These are phyloP conservation scores for Wickerhamiella shivajii DNA, from an alignment of 805 yeast species.

Conservation along the genomic window DNA sequence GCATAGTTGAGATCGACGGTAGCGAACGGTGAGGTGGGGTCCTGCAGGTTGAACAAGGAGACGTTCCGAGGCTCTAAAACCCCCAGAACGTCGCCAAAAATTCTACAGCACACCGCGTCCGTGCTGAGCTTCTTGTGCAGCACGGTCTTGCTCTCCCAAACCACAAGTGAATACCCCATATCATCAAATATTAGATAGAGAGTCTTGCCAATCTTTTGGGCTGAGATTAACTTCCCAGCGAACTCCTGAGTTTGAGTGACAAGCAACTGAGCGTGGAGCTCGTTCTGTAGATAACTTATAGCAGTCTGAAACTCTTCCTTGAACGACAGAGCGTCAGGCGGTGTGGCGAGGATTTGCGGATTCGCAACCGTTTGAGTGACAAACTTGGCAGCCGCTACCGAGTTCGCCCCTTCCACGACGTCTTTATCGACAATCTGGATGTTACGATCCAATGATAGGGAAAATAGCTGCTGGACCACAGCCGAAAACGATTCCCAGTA, in stretches of 20 bases:
- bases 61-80: not conserved
- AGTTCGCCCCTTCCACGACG: no score
- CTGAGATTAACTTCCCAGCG: no score
- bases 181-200: not conserved
- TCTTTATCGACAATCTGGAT: no score
- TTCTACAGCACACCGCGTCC: not conserved
- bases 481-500: not conserved
- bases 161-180: not conserved
- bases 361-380: no score
- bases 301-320: no score
- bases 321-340: no score
- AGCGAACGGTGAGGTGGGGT: no score
- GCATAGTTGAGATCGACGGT: not conserved
- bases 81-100: not conserved
- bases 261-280: no score
- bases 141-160: not conserved
- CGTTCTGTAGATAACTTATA: not conserved
- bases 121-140: not conserved
- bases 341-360: no score
- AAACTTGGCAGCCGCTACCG: no score
- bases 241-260: conserved; percentile 7
- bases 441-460: not conserved
- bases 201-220: not conserved
- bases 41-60: not conserved
- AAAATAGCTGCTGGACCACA: not conserved